Conservation (phyloP, 75 land plant species). For the Cunninghamia lanceolata region DNA sequence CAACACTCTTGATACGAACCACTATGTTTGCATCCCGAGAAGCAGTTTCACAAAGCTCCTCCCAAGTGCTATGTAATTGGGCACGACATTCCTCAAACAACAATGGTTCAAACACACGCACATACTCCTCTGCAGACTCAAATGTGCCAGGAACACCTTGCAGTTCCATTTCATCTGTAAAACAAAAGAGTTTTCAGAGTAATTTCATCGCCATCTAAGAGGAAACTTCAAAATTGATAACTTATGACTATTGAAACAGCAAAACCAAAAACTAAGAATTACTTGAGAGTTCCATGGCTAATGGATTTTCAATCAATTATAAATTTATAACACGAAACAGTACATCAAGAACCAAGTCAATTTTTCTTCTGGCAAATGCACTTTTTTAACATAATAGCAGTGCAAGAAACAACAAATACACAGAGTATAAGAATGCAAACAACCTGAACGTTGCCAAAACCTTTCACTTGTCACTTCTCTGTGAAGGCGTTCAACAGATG, state of each 20-base stretch:
- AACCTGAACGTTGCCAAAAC: slow-evolving; percentile 97
- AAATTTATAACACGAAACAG: too few species aligned
- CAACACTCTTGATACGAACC: slow-evolving; percentile 73
- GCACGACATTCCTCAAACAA: slow-evolving; percentile 99
- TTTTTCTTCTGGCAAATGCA: background rate
- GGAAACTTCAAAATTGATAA: background rate
- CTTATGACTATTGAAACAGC: background rate
- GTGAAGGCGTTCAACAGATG: slow-evolving; percentile 94
- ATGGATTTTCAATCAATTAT: background rate
- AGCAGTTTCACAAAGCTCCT: slow-evolving; percentile 67
- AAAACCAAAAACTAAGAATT: background rate
- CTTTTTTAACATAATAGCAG: background rate
- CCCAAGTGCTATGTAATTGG: slow-evolving; percentile 91
- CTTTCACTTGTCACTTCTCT: slow-evolving; percentile 94
- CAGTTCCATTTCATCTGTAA: slow-evolving; percentile 80
- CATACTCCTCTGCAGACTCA: slow-evolving; percentile 92
- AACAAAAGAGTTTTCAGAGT: background rate
- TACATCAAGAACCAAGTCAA: background rate
- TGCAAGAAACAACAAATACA: background rate
- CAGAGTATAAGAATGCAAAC: background rate
- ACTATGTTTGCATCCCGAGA: slow-evolving; percentile 67
- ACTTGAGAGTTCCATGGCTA: background rate
- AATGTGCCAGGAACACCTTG: slow-evolving; percentile 96
- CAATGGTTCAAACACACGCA: slow-evolving; percentile 93
- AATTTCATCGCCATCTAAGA: background rate